Base-by-base conservation (phyloP, 208 protist species). In the Kentomonas sorsogonicus region DNA sequence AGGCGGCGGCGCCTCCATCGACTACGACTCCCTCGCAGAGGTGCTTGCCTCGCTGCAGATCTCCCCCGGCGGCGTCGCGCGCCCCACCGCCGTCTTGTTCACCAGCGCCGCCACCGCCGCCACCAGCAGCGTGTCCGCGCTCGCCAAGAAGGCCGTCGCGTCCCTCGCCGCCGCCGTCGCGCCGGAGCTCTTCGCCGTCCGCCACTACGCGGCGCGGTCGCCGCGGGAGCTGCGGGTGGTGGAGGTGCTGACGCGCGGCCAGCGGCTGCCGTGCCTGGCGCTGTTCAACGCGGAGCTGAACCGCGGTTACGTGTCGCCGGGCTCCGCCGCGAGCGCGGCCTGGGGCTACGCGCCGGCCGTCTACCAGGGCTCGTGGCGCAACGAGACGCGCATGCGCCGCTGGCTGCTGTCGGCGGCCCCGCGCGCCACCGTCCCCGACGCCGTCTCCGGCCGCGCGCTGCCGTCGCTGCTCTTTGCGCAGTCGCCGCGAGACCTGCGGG, bases 161-260 rank as follows among this genome's bases (percentile, higher is more conserved):
- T 25, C 20, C 34, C 30, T 23, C 26, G 15, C 10, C 30, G 43
- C 33, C 27, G 27, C 23, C 25, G 27, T 40, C 5, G 30, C 48
- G 51, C 36, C 2, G 30, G 2, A 10, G 13, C 26, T 7, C 38
- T 4, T 3, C 15, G 38, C 38, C 15, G 38, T n/a, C 7, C 3
- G 13, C 7, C 3, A 7, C 20, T 5, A 53, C 26, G 22, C 27
- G n/a, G 31, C 2, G 40, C 44, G 33, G 20, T 43, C 53, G 2
- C 27, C 47, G 60, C 40, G 45, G 30, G 26, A 56, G 44, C 50
- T 66, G 30, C 39, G 23, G 3, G 52, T 40, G 18, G 20, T 27
- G 25, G 31, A 53, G 39, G 60, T 79, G 45, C 43, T 77, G 6
- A 39, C 69, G 25, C 61, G 60, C 43, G 77, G 69, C 47, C 50